Percentiles rank a stretch among this genome's conserved stretches.
phyloP scores from a whole-genome alignment of 345 rosid species.

The Geranium rotundifolium region DNA sequence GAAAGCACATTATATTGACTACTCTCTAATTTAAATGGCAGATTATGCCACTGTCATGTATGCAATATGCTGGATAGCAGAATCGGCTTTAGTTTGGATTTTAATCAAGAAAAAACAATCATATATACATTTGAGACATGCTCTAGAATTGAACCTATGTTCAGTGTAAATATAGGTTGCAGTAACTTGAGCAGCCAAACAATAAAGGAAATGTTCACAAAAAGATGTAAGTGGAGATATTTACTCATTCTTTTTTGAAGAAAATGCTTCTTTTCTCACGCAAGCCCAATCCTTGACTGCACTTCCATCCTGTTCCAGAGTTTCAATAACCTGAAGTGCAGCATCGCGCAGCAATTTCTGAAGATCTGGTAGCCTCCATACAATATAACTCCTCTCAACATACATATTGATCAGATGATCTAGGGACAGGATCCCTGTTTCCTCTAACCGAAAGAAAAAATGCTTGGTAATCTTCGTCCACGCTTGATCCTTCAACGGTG shows the following conservation, averaged over 20 bases:
- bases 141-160: background rate
- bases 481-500: slow-evolving; percentile 70
- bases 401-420: slow-evolving; percentile 74
- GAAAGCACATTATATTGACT: background rate
- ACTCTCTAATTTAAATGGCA: background rate
- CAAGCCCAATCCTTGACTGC: slow-evolving; percentile 72
- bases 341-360: slow-evolving; percentile 56
- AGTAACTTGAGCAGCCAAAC: background rate
- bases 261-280: slow-evolving; percentile 67
- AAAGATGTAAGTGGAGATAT: slow-evolving; percentile 15
- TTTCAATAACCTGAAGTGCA: slow-evolving; percentile 42
- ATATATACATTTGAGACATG: background rate
- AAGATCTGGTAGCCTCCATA: slow-evolving; percentile 87
- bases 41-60: background rate
- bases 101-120: slow-evolving; percentile 2
- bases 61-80: background rate
- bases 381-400: slow-evolving; percentile 64
- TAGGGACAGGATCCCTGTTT: slow-evolving; percentile 53
- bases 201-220: background rate
- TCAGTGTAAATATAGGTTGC: background rate
- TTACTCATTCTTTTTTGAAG: slow-evolving; percentile 74
- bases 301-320: slow-evolving; percentile 34
- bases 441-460: slow-evolving; percentile 45
- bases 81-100: background rate
- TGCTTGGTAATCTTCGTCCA: slow-evolving; percentile 59